Evolutionary conservation across 192 early-diverging fungal species (phyloP), one percentile per base, ranked within the genome.

Genomic region (Haplosporangium gracile): DNA sequence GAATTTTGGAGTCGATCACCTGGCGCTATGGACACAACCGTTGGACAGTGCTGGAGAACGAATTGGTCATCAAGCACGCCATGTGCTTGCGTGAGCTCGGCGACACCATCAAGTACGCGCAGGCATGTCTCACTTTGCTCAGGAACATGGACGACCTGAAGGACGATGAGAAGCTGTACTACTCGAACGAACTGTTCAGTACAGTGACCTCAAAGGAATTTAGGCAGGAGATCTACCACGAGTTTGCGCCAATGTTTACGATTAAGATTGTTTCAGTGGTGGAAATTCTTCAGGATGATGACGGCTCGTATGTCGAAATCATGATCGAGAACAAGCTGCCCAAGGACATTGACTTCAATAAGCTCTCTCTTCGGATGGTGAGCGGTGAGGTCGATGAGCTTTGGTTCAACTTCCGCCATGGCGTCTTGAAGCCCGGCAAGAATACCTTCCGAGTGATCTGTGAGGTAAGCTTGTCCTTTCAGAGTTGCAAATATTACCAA

Each of bases 11-110:
- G 70, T 82, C 93, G 3, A 88, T 97, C 55, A 90, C 89, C 20
- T 89, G 87, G 84, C 76, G 89, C 47, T 93, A 92, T 76, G 88
- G 90, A 47, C 89, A 91, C 51, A 87, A 93, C 29, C 87, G 88
- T 22, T 97, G 96, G 96, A 89, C 88, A 49, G 73, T 87, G 22
- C 90, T 97, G 53, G 95, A 97, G 78, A 90, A 92, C 42, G 87
- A 88, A 36, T 68, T 96, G 32, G 81, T 96, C 15, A 90, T 94
- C 71, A 95, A 94, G 81, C 92, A 93, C 43, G 92, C 94, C 4
- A 88, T 90, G 49, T 95, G 94, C 60, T 86, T 93, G 78, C 89
- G 91, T 47, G 88, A 91, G 77, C 75, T 95, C 20, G 88, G 89
- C 5, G 83, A 90, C 40, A 90, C 79, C 11, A 83, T 79, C 45